A percentile compares a stretch with the other conserved stretches of the same genome.
Evolutionary conservation across 495 filamentous ascomycete genomes (phyloP).

Genomic region (Penicillium simplicissimum): DNA sequence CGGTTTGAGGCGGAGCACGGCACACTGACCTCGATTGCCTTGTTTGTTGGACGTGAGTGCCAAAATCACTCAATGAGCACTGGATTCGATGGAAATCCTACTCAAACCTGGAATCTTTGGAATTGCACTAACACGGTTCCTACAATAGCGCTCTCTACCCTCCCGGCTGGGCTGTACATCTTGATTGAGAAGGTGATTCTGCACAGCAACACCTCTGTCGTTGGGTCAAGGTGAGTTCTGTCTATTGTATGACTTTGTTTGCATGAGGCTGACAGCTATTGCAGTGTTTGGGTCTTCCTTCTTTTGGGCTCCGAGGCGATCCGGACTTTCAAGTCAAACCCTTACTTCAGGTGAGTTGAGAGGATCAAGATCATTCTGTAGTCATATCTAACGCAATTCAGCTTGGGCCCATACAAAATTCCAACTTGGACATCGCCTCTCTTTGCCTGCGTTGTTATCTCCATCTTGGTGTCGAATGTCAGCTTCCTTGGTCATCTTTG

Average conservation of each 20-base stretch:
- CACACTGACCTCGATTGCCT: slow-evolving; percentile 75
- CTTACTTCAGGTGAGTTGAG: slow-evolving; percentile 61
- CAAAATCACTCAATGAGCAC: not conserved
- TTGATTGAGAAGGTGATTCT: slow-evolving; percentile 68
- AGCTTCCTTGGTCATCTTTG: slow-evolving; percentile 86
- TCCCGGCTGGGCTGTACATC: slow-evolving; percentile 73
- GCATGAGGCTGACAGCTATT: slow-evolving; percentile 12
- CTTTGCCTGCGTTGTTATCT: slow-evolving; percentile 64
- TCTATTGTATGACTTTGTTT: not conserved
- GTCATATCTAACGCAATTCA: slow-evolving; percentile 16
- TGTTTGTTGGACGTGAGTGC: slow-evolving; percentile 89
- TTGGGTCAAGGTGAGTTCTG: slow-evolving; percentile 75
- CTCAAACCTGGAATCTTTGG: not conserved
- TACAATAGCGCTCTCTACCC: slow-evolving; percentile 71
- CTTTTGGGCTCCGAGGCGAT: slow-evolving; percentile 82
- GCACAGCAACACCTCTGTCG: slow-evolving; percentile 63
- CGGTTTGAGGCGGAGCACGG: slow-evolving; percentile 93
- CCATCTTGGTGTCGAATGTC: slow-evolving; percentile 74
- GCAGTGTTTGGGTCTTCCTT: slow-evolving; percentile 87
- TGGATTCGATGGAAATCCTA: not conserved
- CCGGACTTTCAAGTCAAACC: slow-evolving; percentile 72
- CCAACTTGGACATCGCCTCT: slow-evolving; percentile 93
- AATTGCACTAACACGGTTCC: not conserved
- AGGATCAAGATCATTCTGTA: not conserved
- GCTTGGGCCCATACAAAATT: slow-evolving; percentile 65